Evolutionary conservation across 176 grass and related monocot species (phyloP), one percentile per base, ranked within the genome.

Genomic region (Pharus latifolius): DNA sequence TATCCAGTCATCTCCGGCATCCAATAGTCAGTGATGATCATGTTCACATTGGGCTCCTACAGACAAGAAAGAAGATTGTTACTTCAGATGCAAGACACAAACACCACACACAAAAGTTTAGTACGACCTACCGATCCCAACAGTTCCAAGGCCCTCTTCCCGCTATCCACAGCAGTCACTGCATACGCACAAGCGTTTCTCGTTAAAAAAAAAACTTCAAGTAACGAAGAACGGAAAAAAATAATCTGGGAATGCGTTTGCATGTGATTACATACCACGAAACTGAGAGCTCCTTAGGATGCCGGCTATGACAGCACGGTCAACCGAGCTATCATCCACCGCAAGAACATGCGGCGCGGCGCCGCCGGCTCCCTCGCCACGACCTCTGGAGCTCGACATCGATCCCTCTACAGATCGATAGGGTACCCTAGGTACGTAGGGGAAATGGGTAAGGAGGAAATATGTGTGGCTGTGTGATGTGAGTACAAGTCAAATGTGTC

Each of bases 1-100:
- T 84, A 93, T 1, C 95, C 95, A 3, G 95, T 98, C 95, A 98
- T 98, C 75, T 91, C 95, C 19, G 95, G 95, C 95, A 98, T 98
- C 48, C 84, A 94, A 56, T 98, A 98, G 73, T 98, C 95, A 0
- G 95, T 98, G 27, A 98, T 94, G 32, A 98, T 98, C 90, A 98
- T 85, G 60, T 83, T 91, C 29, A 98, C 95, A 44, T 98, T 93
- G 29, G 87, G 78, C 54, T 98, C 95, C 95, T 98, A 66, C 19
- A 60, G 43, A 40, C 3, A 3, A 26, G 18, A 1, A 38, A 31
- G 27, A 17, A 50, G 8, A 7, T 20, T 49, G 27, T 6, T 19
- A 31, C 17, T 2, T 38, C 60, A 1, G 6, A 73, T 4, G 44
- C 48, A 33, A 27, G 67, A 20, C 43, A 17, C 40, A 33, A 4